Evolutionary conservation across 1,284 basidiomycete genomes (phyloP).

Genomic region (Sanguinoderma infundibulare): DNA sequence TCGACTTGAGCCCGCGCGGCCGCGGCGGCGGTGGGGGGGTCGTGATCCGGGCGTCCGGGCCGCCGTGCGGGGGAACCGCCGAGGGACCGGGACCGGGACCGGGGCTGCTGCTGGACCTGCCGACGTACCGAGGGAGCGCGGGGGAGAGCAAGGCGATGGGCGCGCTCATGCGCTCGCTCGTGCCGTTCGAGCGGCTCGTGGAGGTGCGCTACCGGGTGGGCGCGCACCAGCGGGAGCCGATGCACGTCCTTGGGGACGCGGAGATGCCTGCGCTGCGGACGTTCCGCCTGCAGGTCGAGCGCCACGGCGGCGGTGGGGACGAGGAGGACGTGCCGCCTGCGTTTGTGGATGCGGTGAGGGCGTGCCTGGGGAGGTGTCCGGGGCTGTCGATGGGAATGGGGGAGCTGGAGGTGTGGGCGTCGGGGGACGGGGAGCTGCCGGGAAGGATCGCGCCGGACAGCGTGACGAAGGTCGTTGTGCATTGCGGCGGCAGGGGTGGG

Average conservation of each 20-base stretch:
- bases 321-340: too few species aligned
- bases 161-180: constrained; percentile 7
- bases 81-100: background rate
- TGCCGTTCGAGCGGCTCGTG: constrained; percentile 10
- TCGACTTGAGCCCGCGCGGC: constrained; percentile 5
- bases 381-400: too few species aligned
- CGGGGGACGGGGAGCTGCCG: too few species aligned
- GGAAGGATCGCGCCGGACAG: too few species aligned
- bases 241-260: constrained; percentile 5
- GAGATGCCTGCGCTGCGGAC: constrained; percentile 4
- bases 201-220: constrained; percentile 5
- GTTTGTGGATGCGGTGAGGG: too few species aligned
- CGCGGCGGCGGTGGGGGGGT: background rate
- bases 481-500: too few species aligned
- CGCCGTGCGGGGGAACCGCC: background rate
- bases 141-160: background rate
- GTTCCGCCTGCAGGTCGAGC: background rate
- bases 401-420: too few species aligned
- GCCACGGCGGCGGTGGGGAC: too few species aligned
- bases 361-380: too few species aligned
- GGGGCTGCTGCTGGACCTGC: constrained; percentile 17
- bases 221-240: constrained; percentile 1
- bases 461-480: too few species aligned
- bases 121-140: background rate
- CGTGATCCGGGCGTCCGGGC: constrained; percentile 11